Base-by-base conservation (phyloP, 805 yeast genomes). In the Myxozyma geophila region DNA sequence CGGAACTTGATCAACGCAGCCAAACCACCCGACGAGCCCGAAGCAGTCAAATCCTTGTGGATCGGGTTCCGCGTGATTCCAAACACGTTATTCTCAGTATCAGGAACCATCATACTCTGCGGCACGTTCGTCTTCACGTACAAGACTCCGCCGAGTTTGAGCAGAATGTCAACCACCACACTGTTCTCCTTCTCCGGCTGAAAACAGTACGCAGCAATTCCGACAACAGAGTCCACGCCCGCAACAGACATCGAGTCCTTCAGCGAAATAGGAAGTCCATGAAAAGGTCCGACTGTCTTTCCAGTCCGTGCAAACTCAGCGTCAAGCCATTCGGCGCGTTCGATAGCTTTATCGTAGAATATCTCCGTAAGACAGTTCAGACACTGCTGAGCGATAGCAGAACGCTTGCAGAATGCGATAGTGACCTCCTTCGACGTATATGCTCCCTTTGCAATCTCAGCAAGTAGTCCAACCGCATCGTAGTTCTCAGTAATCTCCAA, bases 231-330 rank as follows among this genome's bases (percentile, higher is more conserved):
- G 69, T 83, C 81, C 64, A 78, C 81, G 37, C 83, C 87, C 54
- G 75, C 79, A 70, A 79, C 82, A 64, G 80, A 79, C 74, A 85
- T 81, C 71, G 86, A 89, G 71, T 87, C 91, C 70, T 87, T 87
- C 58, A 87, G 74, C 0, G 89, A 86, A 46, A 87, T 73, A 17
- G 91, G 91, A 44, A 87, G 74, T 48, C 92, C 91, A 68, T 87
- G 90, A 40, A 83, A 74, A 0, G 85, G 77, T 62, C 82, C 78
- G n/a, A 83, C 72, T 0, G 80, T 73, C 63, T 81, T 79, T 15
- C 89, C 88, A 46, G 78, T 66, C 19, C 59, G 48, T 41, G 72
- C 73, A 60, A 70, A 82, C 70, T 82, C 80, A 28, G 78, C 82
- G 71, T 87, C 92, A 64, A 86, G 76, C 62, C 74, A 78, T 67